phyloP scores from a whole-genome alignment of 768 basidiomycete genomes.

The Mycena albidolilacea region DNA sequence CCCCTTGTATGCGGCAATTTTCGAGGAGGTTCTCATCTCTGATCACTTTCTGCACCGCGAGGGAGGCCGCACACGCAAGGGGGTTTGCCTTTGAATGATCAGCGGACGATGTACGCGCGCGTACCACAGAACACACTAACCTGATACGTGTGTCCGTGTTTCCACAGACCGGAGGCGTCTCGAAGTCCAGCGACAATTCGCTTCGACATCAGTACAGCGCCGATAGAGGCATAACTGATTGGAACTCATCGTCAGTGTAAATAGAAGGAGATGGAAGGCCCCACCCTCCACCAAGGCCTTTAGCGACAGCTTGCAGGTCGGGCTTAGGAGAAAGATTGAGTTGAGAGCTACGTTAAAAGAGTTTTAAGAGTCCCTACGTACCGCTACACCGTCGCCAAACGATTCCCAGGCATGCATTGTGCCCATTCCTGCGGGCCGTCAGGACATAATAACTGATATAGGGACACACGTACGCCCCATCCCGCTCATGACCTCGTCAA shows the following conservation, averaged over 20 bases:
- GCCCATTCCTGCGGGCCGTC: conserved; percentile 77
- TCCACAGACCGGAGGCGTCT: conserved; percentile 79
- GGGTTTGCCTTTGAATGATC: conserved; percentile 71
- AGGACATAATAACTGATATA: background rate
- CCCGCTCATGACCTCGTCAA: conserved; percentile 94
- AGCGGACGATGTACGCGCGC: background rate
- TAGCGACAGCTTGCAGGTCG: conserved; percentile 91
- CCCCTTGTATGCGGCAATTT: conserved; percentile 73
- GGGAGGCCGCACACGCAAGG: conserved; percentile 80
- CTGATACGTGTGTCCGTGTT: conserved; percentile 92
- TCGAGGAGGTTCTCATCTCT: conserved; percentile 77
- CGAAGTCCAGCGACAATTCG: conserved; percentile 79
- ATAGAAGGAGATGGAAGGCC: conserved; percentile 30
- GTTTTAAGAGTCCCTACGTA: conserved; percentile 41
- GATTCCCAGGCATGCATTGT: conserved; percentile 90
- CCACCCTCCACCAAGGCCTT: conserved; percentile 92
- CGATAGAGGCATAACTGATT: conserved; percentile 83
- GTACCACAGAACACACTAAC: conserved; percentile 47
- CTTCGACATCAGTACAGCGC: conserved; percentile 84
- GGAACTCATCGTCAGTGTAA: conserved; percentile 1
- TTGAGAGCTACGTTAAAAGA: background rate
- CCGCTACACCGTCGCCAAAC: conserved; percentile 79
- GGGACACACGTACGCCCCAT: conserved; percentile 81
- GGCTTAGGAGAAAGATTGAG: conserved; percentile 58
- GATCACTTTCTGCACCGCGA: conserved; percentile 87